Evolutionary conservation across 1,284 basidiomycete species (phyloP).

Genomic region (Ustilago tritici): DNA sequence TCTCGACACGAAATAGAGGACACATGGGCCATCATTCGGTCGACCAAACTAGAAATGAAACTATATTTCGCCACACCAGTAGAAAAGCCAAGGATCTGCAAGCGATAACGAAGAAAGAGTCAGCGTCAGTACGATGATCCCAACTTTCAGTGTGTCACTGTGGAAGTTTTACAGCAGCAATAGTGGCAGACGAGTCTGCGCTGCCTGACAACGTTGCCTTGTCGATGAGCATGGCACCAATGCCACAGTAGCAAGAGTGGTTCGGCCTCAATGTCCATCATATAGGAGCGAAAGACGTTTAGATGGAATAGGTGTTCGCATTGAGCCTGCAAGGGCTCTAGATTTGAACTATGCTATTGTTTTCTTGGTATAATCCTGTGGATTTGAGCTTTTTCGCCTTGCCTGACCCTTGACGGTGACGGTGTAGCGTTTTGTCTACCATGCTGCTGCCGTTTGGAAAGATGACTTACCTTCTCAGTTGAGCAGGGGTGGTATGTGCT

Average conservation of each 20-base stretch:
- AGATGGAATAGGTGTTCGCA: slow-evolving; percentile 63
- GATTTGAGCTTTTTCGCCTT: slow-evolving; percentile 3
- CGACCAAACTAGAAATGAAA: not conserved
- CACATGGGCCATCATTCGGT: not conserved
- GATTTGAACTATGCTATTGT: slow-evolving; percentile 65
- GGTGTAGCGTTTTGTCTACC: not conserved
- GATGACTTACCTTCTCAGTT: slow-evolving; percentile 4
- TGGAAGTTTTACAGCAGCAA: not conserved
- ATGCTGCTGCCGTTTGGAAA: slow-evolving; percentile 2
- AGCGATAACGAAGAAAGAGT: not conserved
- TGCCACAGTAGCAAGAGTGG: not conserved
- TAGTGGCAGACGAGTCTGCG: slow-evolving; percentile 6
- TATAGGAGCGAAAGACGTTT: slow-evolving; percentile 68
- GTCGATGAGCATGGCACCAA: not conserved
- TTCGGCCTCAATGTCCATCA: slow-evolving; percentile 49
- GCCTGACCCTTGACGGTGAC: not conserved
- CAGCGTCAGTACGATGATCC: slow-evolving; percentile 2
- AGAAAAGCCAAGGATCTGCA: not conserved
- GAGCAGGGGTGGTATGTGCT: not conserved
- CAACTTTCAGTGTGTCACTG: not conserved
- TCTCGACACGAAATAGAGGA: not conserved
- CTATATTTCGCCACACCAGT: not conserved
- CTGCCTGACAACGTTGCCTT: not conserved
- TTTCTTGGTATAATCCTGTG: slow-evolving; percentile 56
- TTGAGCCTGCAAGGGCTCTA: slow-evolving; percentile 48